These are phyloP conservation scores for Fomitopsis pinicola DNA, from an alignment of 1,284 basidiomycete species.

Conservation along the genomic window DNA sequence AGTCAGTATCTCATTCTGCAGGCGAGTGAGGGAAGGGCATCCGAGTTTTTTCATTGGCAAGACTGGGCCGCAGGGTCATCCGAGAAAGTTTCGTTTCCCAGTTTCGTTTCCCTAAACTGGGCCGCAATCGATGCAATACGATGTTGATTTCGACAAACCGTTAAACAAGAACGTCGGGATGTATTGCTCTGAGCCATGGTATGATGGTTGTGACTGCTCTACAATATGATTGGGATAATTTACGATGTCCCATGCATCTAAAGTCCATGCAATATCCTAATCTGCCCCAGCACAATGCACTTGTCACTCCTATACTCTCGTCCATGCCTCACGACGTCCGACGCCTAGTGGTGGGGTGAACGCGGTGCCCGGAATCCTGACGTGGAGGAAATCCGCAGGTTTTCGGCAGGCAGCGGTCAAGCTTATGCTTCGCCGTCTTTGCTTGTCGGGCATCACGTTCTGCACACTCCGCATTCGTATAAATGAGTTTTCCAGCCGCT, in stretches of 20 bases:
- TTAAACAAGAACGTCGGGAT: not conserved
- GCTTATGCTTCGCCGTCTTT: not conserved
- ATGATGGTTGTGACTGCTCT: not conserved
- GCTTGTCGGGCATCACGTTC: too few species aligned
- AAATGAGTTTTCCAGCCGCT: not conserved
- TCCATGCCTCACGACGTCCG: conserved; percentile 12
- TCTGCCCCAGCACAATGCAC: not conserved
- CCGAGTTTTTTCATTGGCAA: too few species aligned
- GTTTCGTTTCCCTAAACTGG: too few species aligned
- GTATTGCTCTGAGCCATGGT: too few species aligned
- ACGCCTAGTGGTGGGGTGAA: conserved; percentile 13
- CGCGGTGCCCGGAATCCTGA: conserved; percentile 15
- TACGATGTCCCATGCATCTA: not conserved
- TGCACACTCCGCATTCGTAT: not conserved
- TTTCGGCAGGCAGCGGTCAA: not conserved
- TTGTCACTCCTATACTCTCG: conserved; percentile 7
- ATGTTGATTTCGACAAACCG: too few species aligned
- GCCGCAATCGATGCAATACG: too few species aligned
- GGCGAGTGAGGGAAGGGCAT: too few species aligned
- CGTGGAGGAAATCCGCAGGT: conserved; percentile 13
- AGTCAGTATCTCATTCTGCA: too few species aligned
- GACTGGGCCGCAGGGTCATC: too few species aligned
- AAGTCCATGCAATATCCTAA: not conserved
- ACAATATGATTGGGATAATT: not conserved
- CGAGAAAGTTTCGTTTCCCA: too few species aligned